phyloP scores from a whole-genome alignment of 768 basidiomycete genomes.

The Lyophyllum decastes region DNA sequence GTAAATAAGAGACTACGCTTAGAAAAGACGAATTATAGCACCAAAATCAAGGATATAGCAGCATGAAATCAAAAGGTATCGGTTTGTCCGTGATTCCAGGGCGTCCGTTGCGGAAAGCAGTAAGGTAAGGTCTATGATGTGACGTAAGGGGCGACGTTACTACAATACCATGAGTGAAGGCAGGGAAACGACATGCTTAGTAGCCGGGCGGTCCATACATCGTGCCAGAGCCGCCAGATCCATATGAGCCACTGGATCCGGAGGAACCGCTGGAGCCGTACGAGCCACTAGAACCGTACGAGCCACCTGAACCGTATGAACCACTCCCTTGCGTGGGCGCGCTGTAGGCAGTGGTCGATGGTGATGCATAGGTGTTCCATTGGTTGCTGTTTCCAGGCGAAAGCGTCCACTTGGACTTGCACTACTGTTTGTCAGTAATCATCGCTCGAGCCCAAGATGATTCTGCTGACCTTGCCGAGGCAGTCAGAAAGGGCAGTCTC shows the following conservation, averaged over 20 bases:
- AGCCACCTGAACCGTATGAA: conserved; percentile 19
- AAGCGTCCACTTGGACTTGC: conserved; percentile 60
- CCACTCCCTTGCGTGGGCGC: conserved; percentile 20
- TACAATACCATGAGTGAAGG: conserved; percentile 14
- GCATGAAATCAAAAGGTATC: conserved; percentile 39
- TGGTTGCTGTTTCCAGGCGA: conserved; percentile 50
- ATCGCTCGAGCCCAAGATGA: background rate
- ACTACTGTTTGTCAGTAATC: conserved; percentile 34
- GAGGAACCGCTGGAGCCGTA: conserved; percentile 1
- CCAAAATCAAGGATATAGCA: conserved; percentile 33
- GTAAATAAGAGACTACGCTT: conserved; percentile 30
- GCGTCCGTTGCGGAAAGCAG: conserved; percentile 21
- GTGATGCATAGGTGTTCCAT: conserved; percentile 45
- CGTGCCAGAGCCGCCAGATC: conserved; percentile 6
- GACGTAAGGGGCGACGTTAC: conserved; percentile 34
- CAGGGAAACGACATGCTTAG: conserved; percentile 23
- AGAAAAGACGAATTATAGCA: conserved; percentile 41
- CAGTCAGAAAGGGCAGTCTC: conserved; percentile 57
- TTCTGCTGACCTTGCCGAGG: conserved; percentile 43
- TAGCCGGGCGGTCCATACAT: conserved; percentile 26
- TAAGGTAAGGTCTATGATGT: conserved; percentile 33
- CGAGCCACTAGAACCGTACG: conserved; percentile 13
- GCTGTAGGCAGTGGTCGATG: conserved; percentile 21
- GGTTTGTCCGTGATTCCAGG: conserved; percentile 25
- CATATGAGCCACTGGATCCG: conserved; percentile 1